phyloP scores from a whole-genome alignment of 2,329 filamentous ascomycete genomes.

The Didymosphaeria variabile region DNA sequence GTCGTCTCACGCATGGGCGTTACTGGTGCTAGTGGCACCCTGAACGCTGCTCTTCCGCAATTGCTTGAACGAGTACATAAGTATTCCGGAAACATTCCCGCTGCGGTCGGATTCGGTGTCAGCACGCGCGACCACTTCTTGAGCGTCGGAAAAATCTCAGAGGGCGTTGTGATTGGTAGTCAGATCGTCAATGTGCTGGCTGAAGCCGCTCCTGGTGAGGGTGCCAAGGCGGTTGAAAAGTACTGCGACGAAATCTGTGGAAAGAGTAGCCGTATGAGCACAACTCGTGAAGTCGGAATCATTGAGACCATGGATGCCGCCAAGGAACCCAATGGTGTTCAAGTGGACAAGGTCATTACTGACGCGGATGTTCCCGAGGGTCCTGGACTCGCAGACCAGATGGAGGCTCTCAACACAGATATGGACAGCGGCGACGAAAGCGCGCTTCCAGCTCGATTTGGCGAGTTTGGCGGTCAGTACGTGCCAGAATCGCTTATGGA shows the following conservation, averaged over 20 bases:
- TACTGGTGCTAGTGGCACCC: conserved; percentile 84
- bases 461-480: conserved; percentile 96
- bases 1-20: conserved; percentile 98
- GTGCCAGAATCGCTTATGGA: conserved; percentile 98
- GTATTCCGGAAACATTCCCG: conserved; percentile 89
- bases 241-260: conserved; percentile 82
- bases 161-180: conserved; percentile 95
- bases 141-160: conserved; percentile 82
- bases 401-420: conserved; percentile 79
- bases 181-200: conserved; percentile 88
- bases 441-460: conserved; percentile 85
- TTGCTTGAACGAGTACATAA: conserved; percentile 87
- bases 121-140: conserved; percentile 95
- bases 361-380: conserved; percentile 64
- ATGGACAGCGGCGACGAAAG: conserved; percentile 44
- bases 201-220: conserved; percentile 71
- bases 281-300: conserved; percentile 73
- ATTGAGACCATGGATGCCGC: conserved; percentile 72
- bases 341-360: conserved; percentile 74
- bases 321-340: conserved; percentile 69
- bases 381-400: conserved; percentile 79
- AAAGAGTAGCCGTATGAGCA: conserved; percentile 57
- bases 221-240: conserved; percentile 78
- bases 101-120: conserved; percentile 94
- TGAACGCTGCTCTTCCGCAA: conserved; percentile 83